Percentiles rank a stretch among this genome's conserved stretches.
Evolutionary conservation across 2,329 filamentous ascomycete species (phyloP).

Genomic region (Coniochaeta sp.): DNA sequence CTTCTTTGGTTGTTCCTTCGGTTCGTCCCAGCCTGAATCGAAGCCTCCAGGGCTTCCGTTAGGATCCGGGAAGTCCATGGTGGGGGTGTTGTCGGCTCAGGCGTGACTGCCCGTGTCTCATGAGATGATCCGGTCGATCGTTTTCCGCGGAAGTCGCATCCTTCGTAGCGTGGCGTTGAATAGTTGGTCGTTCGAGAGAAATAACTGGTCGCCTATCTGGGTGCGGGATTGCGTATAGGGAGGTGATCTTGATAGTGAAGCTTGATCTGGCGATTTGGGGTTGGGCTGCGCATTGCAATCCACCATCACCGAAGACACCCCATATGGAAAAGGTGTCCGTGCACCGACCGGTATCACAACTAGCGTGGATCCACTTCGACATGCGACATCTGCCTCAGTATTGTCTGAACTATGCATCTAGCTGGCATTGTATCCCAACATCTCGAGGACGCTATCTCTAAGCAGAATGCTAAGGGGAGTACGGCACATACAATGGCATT

Average conservation of each 20-base stretch:
- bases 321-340: not conserved
- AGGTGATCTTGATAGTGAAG: not conserved
- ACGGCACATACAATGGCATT: too few relatives aligned
- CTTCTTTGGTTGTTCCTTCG: slow-evolving; percentile 25
- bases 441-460: too few relatives aligned
- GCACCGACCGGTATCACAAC: not conserved
- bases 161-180: not conserved
- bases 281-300: not conserved
- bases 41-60: slow-evolving; percentile 30
- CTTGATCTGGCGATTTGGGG: not conserved
- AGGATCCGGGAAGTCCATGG: slow-evolving; percentile 53
- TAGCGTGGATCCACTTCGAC: not conserved
- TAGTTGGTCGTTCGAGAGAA: not conserved
- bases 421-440: too few relatives aligned
- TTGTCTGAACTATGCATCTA: not conserved
- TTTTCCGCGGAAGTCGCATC: not conserved
- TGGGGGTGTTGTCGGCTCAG: slow-evolving; percentile 19
- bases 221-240: not conserved
- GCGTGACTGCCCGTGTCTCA: not conserved
- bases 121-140: not conserved
- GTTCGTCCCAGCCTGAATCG: slow-evolving; percentile 24
- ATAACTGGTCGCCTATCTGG: not conserved
- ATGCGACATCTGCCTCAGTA: too few relatives aligned
- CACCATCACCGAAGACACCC: not conserved
- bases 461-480: too few relatives aligned